Evolutionary conservation across 495 filamentous ascomycete species (phyloP), one percentile per base, ranked within the genome.

Genomic region (Aspergillus diversus): DNA sequence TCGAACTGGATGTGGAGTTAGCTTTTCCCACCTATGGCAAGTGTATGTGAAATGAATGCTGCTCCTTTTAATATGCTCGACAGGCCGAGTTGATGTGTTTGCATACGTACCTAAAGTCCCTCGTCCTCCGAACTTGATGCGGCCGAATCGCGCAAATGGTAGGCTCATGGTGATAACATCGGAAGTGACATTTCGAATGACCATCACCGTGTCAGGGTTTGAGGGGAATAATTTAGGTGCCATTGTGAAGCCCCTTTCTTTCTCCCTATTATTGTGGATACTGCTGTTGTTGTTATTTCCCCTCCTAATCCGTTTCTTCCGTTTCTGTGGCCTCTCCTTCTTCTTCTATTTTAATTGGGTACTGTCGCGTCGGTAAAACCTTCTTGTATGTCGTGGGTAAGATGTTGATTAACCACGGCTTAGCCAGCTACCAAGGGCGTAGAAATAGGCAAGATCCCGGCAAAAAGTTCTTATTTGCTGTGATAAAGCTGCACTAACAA

Each of bases 141-240:
- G 77, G 47, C 92, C 92, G 68, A 93, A 92, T 13, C 95, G 90
- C 51, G 85, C 73, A 75, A 99, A 99, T 16, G 95, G 95, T 2
- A 90, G 79, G 8, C 91, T 95, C 71, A 93, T 82, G 31, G 90
- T 97, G 33, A 89, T 84, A 65, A 99, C 85, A 58, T 90, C 85
- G 2, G 92, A 89, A 4, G 88, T 89, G 62, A 97, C 77, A 64
- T 89, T 79, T 59, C 95, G 92, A 66, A 97, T 92, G 13, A 97
- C 90, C 88, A 96, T 95, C 49, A 91, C 84, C 63, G 89, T 83
- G 27, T 86, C 81, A 7, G 92, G 92, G 71, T 93, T 87, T 5
- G 75, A 69, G 5, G 86, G 86, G 46, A 87, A 81, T 35, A 88
- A 80, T 64, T 72, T 68, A 42, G 73, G 69, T 7, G 66, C 60